Percentiles rank a stretch among this genome's conserved stretches.
Conservation (phyloP, 305 asterid species). For the Ajuga reptans region DNA sequence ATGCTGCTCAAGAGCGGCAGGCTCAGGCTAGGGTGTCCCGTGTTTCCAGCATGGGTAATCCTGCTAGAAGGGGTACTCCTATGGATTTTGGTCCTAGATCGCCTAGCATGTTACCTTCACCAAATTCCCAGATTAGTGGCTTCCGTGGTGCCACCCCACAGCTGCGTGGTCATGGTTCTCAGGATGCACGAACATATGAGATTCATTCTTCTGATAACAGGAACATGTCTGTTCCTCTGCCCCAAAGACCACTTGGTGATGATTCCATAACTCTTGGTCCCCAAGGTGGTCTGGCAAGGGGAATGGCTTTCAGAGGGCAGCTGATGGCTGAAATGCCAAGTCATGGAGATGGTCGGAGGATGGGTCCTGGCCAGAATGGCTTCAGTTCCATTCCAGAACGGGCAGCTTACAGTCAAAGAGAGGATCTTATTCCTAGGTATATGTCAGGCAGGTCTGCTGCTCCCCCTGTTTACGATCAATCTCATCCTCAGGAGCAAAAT, state of each 20-base stretch:
- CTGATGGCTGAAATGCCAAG: constrained; percentile 36
- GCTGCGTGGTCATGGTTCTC: constrained; percentile 45
- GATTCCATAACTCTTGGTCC: constrained; percentile 75
- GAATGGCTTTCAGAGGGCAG: constrained; percentile 82
- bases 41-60: constrained; percentile 39
- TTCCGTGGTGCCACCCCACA: constrained; percentile 43
- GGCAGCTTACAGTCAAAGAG: constrained; percentile 47
- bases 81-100: constrained; percentile 41
- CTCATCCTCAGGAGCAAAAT: constrained; percentile 33
- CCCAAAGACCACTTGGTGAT: constrained; percentile 47
- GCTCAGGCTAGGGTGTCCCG: constrained; percentile 50
- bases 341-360: constrained; percentile 48
- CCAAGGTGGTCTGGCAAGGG: constrained; percentile 91
- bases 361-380: constrained; percentile 55
- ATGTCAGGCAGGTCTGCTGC: constrained; percentile 42
- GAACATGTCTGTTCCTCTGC: constrained; percentile 37
- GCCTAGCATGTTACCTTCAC: constrained; percentile 42
- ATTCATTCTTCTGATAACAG: constrained; percentile 37
- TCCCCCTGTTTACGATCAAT: constrained; percentile 35
- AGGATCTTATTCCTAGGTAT: constrained; percentile 47
- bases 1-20: constrained; percentile 73
- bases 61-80: constrained; percentile 43
- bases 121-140: constrained; percentile 35
- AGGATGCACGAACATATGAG: constrained; percentile 46
- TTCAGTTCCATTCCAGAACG: constrained; percentile 48